These are phyloP conservation scores for Meripilus lineatus DNA, from an alignment of 1,284 basidiomycete species.

Conservation along the genomic window DNA sequence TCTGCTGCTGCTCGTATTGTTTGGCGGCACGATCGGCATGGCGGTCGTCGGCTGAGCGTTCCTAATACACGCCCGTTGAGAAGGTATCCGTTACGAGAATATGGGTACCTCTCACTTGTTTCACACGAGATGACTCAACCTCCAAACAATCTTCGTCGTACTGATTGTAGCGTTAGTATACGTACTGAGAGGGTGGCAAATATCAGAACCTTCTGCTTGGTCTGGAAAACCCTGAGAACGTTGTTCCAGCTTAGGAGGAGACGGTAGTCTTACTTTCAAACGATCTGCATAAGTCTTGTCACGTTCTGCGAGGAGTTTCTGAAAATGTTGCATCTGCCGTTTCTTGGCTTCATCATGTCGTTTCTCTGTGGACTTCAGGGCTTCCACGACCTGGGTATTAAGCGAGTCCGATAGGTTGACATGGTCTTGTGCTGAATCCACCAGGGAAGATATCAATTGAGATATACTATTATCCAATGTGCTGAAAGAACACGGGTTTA, in stretches of 20 bases:
- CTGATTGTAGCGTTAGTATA: constrained; percentile 31
- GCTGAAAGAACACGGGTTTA: constrained; percentile 32
- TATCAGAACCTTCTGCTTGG: constrained; percentile 60
- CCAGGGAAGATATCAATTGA: constrained; percentile 57
- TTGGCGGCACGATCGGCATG: constrained; percentile 70
- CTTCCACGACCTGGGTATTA: constrained; percentile 55
- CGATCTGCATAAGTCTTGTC: constrained; percentile 66
- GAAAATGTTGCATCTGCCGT: constrained; percentile 70
- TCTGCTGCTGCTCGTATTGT: constrained; percentile 68
- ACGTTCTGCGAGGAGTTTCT: constrained; percentile 65
- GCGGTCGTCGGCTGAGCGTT: constrained; percentile 63
- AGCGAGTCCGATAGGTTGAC: constrained; percentile 59
- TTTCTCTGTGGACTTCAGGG: constrained; percentile 54
- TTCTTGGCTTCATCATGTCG: constrained; percentile 63
- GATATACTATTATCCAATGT: constrained; percentile 65
- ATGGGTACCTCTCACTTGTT: constrained; percentile 49
- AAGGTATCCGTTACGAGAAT: background rate
- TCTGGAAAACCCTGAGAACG: constrained; percentile 33
- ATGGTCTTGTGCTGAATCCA: constrained; percentile 63
- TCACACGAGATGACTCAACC: constrained; percentile 66
- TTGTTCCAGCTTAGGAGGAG: constrained; percentile 1
- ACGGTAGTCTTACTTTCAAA: constrained; percentile 46
- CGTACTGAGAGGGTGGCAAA: constrained; percentile 1
- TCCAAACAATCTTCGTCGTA: constrained; percentile 75
- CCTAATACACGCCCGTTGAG: constrained; percentile 33